Evolutionary conservation across 2,329 filamentous ascomycete genomes (phyloP).

Genomic region (Graphium sp.): DNA sequence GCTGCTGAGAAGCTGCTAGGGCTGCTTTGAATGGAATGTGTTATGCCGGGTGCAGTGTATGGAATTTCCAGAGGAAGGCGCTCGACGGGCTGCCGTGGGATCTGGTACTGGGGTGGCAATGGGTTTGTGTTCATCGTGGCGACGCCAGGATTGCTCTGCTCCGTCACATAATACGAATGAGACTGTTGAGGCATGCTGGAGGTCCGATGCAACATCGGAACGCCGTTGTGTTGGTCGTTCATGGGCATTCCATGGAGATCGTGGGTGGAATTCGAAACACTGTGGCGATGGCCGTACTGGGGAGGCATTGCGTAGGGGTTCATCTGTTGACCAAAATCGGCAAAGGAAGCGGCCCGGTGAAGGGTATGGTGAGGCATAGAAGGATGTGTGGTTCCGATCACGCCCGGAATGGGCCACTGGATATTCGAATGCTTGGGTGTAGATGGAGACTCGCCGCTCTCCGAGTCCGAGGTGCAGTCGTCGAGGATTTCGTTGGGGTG

Average conservation of each 20-base stretch:
- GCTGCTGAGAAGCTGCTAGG: conserved; percentile 39
- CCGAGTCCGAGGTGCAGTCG: conserved; percentile 38
- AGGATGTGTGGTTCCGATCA: conserved; percentile 16
- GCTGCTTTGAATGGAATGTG: conserved; percentile 38
- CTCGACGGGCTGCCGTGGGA: conserved; percentile 27
- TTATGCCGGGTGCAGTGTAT: conserved; percentile 27
- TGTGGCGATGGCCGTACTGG: conserved; percentile 26
- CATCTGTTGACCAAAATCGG: conserved; percentile 35
- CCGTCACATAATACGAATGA: conserved; percentile 39
- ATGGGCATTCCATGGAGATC: conserved; percentile 24
- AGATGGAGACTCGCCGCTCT: conserved; percentile 38
- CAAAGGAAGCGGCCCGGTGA: conserved; percentile 36
- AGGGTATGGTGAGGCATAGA: conserved; percentile 20
- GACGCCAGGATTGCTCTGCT: conserved; percentile 43
- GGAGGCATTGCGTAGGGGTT: conserved; percentile 7
- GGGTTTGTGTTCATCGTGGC: conserved; percentile 41
- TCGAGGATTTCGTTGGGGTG: conserved; percentile 35
- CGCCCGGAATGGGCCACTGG: conserved; percentile 29
- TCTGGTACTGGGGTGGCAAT: conserved; percentile 31
- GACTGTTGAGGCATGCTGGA: conserved; percentile 26
- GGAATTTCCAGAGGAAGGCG: conserved; percentile 30
- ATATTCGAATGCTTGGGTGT: conserved; percentile 37
- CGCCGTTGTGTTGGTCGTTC: conserved; percentile 24
- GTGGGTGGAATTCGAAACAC: conserved; percentile 22
- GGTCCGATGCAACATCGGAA: conserved; percentile 31